A percentile compares a stretch with the other conserved stretches of the same genome.
Evolutionary conservation across 2,329 filamentous ascomycete genomes (phyloP).

Genomic region (Alternaria incomplexa): DNA sequence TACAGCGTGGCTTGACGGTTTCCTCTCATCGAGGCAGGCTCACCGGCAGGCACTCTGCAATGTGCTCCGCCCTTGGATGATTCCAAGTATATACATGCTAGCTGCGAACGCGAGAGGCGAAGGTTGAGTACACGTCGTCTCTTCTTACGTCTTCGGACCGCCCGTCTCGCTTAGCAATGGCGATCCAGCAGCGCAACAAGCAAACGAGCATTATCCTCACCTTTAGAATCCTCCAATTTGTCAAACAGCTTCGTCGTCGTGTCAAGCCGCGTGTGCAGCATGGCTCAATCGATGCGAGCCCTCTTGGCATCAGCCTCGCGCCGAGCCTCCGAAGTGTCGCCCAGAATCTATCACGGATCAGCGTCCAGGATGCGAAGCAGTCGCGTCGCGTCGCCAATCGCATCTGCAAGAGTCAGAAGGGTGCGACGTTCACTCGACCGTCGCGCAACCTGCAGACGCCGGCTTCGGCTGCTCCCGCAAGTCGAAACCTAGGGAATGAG

Average conservation of each 20-base stretch:
- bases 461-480: constrained; percentile 30
- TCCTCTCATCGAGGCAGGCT: constrained; percentile 22
- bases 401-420: constrained; percentile 13
- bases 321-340: constrained; percentile 38
- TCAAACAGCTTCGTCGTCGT: constrained; percentile 48
- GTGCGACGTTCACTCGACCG: constrained; percentile 19
- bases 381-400: constrained; percentile 18
- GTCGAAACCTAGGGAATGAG: constrained; percentile 40
- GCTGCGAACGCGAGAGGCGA: constrained; percentile 13
- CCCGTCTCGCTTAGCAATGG: constrained; percentile 36
- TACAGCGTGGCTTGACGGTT: constrained; percentile 18
- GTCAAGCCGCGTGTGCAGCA: constrained; percentile 39
- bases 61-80: constrained; percentile 32
- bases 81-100: constrained; percentile 30
- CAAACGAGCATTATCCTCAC: constrained; percentile 44
- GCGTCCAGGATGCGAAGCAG: constrained; percentile 27
- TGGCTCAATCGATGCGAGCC: constrained; percentile 23
- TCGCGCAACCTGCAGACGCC: constrained; percentile 26
- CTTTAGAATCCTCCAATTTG: constrained; percentile 47
- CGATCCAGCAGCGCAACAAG: constrained; percentile 33
- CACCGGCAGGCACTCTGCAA: constrained; percentile 34
- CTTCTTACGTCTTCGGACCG: constrained; percentile 28
- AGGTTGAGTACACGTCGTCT: constrained; percentile 22
- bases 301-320: constrained; percentile 30
- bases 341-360: constrained; percentile 30